These are phyloP conservation scores for Cinnamomum micranthum DNA, from an alignment of 164 flowering plant genomes.

Conservation along the genomic window DNA sequence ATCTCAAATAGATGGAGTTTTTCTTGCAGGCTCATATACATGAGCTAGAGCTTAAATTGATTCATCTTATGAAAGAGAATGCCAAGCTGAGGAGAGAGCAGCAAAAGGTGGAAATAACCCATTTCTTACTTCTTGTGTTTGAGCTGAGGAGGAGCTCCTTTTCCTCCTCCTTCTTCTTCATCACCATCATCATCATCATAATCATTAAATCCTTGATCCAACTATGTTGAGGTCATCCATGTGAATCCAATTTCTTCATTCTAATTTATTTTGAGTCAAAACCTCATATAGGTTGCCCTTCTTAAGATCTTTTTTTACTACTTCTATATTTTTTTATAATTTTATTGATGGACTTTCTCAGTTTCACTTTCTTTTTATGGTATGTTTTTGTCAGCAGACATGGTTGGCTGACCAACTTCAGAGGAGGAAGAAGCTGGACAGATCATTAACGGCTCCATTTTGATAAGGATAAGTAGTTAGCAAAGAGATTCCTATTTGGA, in stretches of 20 bases:
- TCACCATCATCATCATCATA: neutral
- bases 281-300: too few relatives aligned
- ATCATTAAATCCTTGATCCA: too few relatives aligned
- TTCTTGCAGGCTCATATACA: slow-evolving; percentile 54
- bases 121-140: neutral
- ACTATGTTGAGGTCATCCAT: too few relatives aligned
- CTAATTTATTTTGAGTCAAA: too few relatives aligned
- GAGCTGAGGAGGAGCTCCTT: neutral
- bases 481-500: neutral
- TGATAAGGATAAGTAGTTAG: slow-evolving; percentile 18
- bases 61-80: slow-evolving; percentile 49
- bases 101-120: slow-evolving; percentile 17
- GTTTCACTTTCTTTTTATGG: too few relatives aligned
- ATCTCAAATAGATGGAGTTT: neutral
- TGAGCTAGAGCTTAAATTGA: slow-evolving; percentile 56
- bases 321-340: too few relatives aligned
- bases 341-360: neutral
- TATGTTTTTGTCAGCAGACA: slow-evolving; percentile 18
- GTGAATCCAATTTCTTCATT: too few relatives aligned
- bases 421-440: slow-evolving; percentile 29
- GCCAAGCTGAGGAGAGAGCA: slow-evolving; percentile 47
- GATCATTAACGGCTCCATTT: slow-evolving; percentile 62
- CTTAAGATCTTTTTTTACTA: neutral
- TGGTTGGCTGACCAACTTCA: slow-evolving; percentile 30
- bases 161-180: too few relatives aligned